Percentiles rank a stretch among this genome's conserved stretches.
phyloP scores from a whole-genome alignment of 176 grass and related monocot species.

The Melocanna baccifera region DNA sequence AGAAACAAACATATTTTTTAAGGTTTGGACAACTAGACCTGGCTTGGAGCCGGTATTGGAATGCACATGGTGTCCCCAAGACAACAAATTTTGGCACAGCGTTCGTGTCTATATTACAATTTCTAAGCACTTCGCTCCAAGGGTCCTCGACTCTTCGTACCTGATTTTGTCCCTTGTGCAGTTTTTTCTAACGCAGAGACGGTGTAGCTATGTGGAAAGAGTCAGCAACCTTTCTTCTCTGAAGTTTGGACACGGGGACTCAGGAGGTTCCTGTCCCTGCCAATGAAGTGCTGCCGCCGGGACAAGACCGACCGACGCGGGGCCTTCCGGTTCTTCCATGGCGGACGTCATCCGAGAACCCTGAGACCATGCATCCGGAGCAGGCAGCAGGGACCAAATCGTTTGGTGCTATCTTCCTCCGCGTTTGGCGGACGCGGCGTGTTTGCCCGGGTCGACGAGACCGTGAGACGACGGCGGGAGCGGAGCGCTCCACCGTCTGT shows the following conservation, averaged over 20 bases:
- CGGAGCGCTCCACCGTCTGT: background rate
- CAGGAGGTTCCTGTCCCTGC: background rate
- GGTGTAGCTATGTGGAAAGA: background rate
- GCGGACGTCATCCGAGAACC: background rate
- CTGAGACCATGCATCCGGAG: background rate
- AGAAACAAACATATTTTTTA: background rate
- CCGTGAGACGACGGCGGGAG: background rate
- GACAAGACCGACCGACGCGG: background rate
- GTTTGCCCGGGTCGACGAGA: background rate
- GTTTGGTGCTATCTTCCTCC: background rate
- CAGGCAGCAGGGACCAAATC: background rate
- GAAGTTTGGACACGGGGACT: background rate
- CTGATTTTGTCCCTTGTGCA: slow-evolving; percentile 10
- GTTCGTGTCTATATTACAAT: background rate
- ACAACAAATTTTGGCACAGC: slow-evolving; percentile 4
- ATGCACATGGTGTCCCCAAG: background rate
- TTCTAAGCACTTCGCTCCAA: slow-evolving; percentile 1
- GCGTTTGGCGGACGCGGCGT: background rate
- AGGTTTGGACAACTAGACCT: background rate
- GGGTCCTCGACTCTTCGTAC: background rate
- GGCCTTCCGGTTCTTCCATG: background rate
- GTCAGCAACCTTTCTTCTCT: background rate
- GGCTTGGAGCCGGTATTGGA: no score
- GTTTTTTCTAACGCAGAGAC: background rate
- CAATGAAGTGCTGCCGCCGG: background rate